A percentile compares a stretch with the other conserved stretches of the same genome.
These are phyloP conservation scores for Suhomyces terraborum DNA, from an alignment of 1,139 yeast species.

Conservation along the genomic window DNA sequence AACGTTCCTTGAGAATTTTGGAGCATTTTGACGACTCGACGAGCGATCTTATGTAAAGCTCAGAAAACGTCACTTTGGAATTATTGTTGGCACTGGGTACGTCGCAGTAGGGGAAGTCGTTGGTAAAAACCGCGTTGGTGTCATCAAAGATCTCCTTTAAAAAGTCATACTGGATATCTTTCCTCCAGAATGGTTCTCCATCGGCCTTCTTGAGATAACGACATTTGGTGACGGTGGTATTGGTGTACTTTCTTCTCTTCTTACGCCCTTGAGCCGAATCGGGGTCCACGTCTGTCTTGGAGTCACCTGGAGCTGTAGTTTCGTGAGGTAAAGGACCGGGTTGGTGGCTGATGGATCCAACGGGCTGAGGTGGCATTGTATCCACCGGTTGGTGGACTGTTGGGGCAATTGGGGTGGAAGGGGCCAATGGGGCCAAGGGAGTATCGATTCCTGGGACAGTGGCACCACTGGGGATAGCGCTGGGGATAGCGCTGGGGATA, in stretches of 20 bases:
- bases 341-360: too few species aligned
- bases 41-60: constrained; percentile 76
- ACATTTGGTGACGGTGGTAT: constrained; percentile 17
- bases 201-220: constrained; percentile 84
- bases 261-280: constrained; percentile 11
- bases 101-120: constrained; percentile 45
- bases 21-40: constrained; percentile 86
- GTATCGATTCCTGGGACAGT: too few species aligned
- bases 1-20: constrained; percentile 74
- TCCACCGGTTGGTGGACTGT: too few species aligned
- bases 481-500: background rate
- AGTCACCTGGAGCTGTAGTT: background rate
- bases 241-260: constrained; percentile 18
- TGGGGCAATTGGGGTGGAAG: too few species aligned
- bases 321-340: too few species aligned
- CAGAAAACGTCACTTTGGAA: constrained; percentile 73
- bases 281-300: constrained; percentile 1
- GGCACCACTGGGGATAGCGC: background rate
- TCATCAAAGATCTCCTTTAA: constrained; percentile 66
- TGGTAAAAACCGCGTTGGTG: constrained; percentile 66
- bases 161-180: constrained; percentile 85
- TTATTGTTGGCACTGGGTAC: constrained; percentile 41
- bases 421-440: background rate
- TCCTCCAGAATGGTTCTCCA: constrained; percentile 90
- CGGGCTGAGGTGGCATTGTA: background rate